Evolutionary conservation across 164 flowering plant species (phyloP).

Genomic region (Hamamelis virginiana): DNA sequence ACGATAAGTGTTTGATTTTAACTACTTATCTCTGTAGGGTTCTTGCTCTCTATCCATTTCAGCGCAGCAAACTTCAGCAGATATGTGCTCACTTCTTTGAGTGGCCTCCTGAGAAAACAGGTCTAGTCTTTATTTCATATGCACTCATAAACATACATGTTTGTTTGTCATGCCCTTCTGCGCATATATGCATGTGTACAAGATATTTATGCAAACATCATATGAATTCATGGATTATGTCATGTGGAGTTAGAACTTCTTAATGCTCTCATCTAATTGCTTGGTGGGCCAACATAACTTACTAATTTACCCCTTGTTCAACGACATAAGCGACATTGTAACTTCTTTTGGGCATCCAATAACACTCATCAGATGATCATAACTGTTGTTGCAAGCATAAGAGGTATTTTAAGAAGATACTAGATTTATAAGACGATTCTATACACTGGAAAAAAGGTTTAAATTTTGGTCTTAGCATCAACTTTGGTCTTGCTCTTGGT

Average conservation of each 20-base stretch:
- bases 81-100: constrained; percentile 64
- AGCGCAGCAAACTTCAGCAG: constrained; percentile 55
- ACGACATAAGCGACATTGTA: not conserved
- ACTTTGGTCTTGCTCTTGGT: too few species aligned
- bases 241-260: not conserved
- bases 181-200: not conserved
- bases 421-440: too few species aligned
- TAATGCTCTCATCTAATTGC: not conserved
- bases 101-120: constrained; percentile 91
- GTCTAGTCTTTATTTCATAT: constrained; percentile 25
- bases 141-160: not conserved
- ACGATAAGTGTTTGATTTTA: not conserved
- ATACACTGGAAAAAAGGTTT: too few species aligned
- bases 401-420: too few species aligned
- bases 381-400: not conserved
- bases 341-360: not conserved
- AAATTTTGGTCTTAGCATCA: too few species aligned
- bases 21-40: constrained; percentile 39
- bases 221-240: not conserved
- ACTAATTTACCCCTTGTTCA: not conserved
- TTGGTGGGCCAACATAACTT: not conserved
- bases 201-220: not conserved
- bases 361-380: not conserved
- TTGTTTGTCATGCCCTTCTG: not conserved
- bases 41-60: constrained; percentile 57